phyloP scores from a whole-genome alignment of 2,329 filamentous ascomycete species.

The Cladophialophora carrionii region DNA sequence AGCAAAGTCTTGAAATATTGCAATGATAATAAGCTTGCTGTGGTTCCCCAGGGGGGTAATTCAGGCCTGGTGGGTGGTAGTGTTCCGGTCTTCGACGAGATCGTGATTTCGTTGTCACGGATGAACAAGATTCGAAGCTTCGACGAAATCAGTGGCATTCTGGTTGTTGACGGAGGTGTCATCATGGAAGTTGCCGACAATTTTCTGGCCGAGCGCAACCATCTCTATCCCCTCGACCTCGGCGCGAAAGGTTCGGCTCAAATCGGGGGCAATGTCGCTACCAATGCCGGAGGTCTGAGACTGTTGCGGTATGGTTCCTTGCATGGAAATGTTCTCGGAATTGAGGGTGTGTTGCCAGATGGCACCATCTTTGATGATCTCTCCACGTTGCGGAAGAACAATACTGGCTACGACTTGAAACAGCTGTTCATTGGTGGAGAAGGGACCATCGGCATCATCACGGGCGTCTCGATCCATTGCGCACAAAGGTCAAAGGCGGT shows the following conservation, averaged over 20 bases:
- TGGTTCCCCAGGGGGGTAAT: constrained; percentile 96
- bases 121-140: constrained; percentile 93
- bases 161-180: constrained; percentile 88
- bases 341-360: constrained; percentile 92
- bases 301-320: constrained; percentile 90
- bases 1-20: constrained; percentile 92
- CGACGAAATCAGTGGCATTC: constrained; percentile 85
- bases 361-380: constrained; percentile 91
- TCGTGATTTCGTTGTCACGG: constrained; percentile 84
- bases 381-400: constrained; percentile 90
- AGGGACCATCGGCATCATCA: constrained; percentile 93
- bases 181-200: constrained; percentile 88
- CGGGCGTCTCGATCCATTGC: constrained; percentile 84
- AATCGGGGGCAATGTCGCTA: constrained; percentile 92
- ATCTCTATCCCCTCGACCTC: constrained; percentile 96
- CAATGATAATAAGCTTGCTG: constrained; percentile 87
- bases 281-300: constrained; percentile 89
- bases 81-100: constrained; percentile 97
- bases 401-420: constrained; percentile 96
- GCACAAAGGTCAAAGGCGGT: constrained; percentile 84
- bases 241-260: constrained; percentile 97
- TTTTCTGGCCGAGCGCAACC: constrained; percentile 76
- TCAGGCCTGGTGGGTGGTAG: constrained; percentile 94
- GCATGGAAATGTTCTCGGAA: constrained; percentile 87
- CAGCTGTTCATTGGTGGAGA: constrained; percentile 96